Conservation (phyloP, 805 yeast species). For the Debaryomyces castellii region DNA sequence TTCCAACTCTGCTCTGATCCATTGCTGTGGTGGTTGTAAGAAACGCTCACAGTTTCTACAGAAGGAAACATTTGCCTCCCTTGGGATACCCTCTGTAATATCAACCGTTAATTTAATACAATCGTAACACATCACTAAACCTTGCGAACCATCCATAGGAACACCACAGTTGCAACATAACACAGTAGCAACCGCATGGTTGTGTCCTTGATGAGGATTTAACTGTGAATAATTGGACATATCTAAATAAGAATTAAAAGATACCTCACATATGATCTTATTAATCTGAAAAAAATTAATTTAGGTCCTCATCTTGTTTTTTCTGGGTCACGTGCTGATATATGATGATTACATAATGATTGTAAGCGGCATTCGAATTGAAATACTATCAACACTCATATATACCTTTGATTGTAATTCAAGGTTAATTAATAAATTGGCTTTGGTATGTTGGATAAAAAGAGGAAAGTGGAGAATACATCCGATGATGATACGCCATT, state of each 20-base stretch:
- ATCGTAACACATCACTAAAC: conserved; percentile 94
- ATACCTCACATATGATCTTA: background rate
- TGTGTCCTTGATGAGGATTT: conserved; percentile 28
- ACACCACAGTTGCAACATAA: conserved; percentile 98
- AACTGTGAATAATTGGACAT: conserved; percentile 53
- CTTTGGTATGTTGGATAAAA: conserved; percentile 31
- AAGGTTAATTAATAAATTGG: background rate
- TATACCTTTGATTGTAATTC: background rate
- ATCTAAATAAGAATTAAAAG: background rate
- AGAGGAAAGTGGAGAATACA: conserved; percentile 23
- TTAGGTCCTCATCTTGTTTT: background rate
- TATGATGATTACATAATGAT: background rate
- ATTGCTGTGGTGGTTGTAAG: conserved; percentile 90
- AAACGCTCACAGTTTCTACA: conserved; percentile 97
- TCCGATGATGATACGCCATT: conserved; percentile 26
- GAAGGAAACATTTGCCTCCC: conserved; percentile 90
- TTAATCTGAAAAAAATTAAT: conserved; percentile 2
- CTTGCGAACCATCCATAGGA: conserved; percentile 94
- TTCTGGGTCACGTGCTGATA: background rate
- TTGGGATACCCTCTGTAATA: conserved; percentile 86
- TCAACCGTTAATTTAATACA: conserved; percentile 93
- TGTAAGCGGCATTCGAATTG: background rate
- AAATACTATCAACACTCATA: background rate
- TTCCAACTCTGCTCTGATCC: conserved; percentile 90
- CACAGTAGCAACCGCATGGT: conserved; percentile 66